Evolutionary conservation across 2,329 filamentous ascomycete genomes (phyloP).

Genomic region (Penicillium psychrosexuale): DNA sequence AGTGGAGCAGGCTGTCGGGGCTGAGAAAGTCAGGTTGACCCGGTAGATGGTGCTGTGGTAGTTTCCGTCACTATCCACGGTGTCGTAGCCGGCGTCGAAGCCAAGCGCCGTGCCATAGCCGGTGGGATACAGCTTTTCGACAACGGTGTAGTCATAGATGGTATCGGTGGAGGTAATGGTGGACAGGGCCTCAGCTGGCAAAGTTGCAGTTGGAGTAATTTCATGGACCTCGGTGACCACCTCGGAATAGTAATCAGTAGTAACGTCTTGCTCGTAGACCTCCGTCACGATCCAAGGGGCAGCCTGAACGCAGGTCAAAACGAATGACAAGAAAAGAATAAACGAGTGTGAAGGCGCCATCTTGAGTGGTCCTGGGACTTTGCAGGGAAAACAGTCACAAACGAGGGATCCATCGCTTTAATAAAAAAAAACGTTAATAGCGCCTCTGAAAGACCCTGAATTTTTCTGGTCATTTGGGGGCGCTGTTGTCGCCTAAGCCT

Average conservation of each 20-base stretch:
- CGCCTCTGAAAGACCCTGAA: constrained; percentile 7
- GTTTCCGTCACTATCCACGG: constrained; percentile 1
- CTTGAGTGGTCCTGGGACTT: neutral
- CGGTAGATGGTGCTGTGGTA: constrained; percentile 22
- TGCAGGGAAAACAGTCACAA: neutral
- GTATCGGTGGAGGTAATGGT: constrained; percentile 23
- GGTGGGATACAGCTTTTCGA: constrained; percentile 29
- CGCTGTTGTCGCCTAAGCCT: neutral
- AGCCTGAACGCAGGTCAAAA: constrained; percentile 21
- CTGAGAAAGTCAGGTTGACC: constrained; percentile 29
- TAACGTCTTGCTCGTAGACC: constrained; percentile 20
- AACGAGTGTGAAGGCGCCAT: constrained; percentile 29
- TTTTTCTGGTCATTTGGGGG: constrained; percentile 1
- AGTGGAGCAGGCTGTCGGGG: constrained; percentile 28
- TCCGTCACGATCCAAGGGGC: constrained; percentile 33
- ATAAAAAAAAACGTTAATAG: neutral
- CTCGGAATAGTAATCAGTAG: constrained; percentile 9
- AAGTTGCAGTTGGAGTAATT: constrained; percentile 24
- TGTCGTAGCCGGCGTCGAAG: neutral
- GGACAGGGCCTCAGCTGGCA: constrained; percentile 24
- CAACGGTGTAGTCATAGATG: constrained; percentile 21
- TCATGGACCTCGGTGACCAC: constrained; percentile 14
- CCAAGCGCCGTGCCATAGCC: constrained; percentile 17
- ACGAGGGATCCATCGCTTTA: constrained; percentile 1
- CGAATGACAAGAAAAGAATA: constrained; percentile 19